A percentile compares a stretch with the other conserved stretches of the same genome.
These are phyloP conservation scores for Candida dubliniensis DNA, from an alignment of 1,139 yeast species.

Conservation along the genomic window DNA sequence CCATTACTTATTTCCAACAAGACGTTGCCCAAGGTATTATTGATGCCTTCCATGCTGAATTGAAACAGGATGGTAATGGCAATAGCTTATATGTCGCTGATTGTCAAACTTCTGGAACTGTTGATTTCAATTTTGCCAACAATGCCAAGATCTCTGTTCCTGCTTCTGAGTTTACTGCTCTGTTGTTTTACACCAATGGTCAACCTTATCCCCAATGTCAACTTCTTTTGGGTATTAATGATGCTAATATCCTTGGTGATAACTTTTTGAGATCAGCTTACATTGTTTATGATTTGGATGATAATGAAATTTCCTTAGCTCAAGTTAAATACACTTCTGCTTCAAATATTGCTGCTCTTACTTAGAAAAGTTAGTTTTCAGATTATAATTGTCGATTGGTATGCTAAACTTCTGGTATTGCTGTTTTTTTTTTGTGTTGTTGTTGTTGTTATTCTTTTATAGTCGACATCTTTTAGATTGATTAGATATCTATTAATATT, in stretches of 20 bases:
- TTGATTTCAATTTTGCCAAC: slow-evolving; percentile 6
- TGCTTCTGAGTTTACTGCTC: slow-evolving; percentile 12
- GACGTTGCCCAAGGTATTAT: slow-evolving; percentile 21
- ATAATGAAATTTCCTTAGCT: slow-evolving; percentile 25
- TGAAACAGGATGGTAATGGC: background rate
- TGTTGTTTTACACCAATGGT: slow-evolving; percentile 12
- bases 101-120: slow-evolving; percentile 8
- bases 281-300: slow-evolving; percentile 31
- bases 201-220: background rate
- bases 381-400: background rate
- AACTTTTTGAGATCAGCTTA: slow-evolving; percentile 32
- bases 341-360: slow-evolving; percentile 10
- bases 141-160: slow-evolving; percentile 10
- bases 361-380: slow-evolving; percentile 13
- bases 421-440: background rate
- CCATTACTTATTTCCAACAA: slow-evolving; percentile 28
- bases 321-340: slow-evolving; percentile 22
- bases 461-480: background rate
- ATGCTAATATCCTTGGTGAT: slow-evolving; percentile 24
- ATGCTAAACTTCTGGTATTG: background rate
- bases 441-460: background rate
- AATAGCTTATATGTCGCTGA: slow-evolving; percentile 1
- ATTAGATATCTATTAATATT: background rate
- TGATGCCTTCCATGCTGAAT: slow-evolving; percentile 19
- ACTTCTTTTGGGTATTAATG: slow-evolving; percentile 8